These are phyloP conservation scores for Phialophora verrucosa DNA, from an alignment of 2,329 filamentous ascomycete species.

Conservation along the genomic window DNA sequence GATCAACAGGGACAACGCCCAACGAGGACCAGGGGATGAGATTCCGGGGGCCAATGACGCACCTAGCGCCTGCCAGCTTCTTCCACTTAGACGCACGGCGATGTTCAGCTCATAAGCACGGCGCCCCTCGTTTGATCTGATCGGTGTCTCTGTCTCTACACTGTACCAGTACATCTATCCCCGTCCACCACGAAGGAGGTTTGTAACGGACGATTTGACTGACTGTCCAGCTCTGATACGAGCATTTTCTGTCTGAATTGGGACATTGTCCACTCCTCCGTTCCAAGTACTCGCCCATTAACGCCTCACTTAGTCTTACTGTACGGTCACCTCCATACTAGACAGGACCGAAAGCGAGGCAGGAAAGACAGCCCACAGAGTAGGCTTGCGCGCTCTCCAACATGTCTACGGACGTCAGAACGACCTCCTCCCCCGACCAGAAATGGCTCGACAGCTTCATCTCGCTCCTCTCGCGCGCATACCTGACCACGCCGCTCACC, in stretches of 20 bases:
- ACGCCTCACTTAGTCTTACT: neutral
- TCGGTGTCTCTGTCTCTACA: neutral
- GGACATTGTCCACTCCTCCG: too few relatives aligned
- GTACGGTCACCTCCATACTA: neutral
- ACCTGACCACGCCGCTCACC: conserved; percentile 37
- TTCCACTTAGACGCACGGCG: too few relatives aligned
- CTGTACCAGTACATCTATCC: neutral
- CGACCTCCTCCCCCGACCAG: conserved; percentile 29
- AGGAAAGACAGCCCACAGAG: neutral
- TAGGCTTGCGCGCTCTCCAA: conserved; percentile 1
- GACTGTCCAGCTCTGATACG: neutral
- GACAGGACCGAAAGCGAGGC: neutral
- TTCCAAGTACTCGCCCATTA: too few relatives aligned
- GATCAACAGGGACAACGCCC: conserved; percentile 23
- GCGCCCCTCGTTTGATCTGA: neutral
- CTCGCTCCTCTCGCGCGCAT: conserved; percentile 35
- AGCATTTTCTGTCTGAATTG: neutral
- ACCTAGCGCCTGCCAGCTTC: neutral
- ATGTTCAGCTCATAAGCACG: conserved; percentile 16
- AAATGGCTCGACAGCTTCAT: conserved; percentile 38
- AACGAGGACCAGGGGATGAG: neutral
- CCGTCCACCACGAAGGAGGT: neutral
- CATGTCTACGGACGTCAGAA: conserved; percentile 26
- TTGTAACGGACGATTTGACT: neutral
- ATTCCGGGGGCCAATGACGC: conserved; percentile 8